phyloP scores from a whole-genome alignment of 2,329 filamentous ascomycete species.

The Fusarium begoniae region DNA sequence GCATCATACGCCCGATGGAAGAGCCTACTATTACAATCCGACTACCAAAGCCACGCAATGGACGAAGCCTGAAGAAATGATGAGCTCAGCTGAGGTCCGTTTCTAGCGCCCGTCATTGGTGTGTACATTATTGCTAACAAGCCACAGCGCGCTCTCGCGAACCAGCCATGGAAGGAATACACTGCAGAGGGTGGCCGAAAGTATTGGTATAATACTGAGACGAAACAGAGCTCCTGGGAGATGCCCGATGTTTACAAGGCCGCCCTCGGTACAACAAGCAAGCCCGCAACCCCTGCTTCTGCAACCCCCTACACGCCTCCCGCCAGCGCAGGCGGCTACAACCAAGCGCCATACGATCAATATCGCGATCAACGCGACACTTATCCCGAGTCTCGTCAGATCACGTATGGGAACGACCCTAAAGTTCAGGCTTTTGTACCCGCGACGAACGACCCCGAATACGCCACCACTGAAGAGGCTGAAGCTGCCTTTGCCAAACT shows the following conservation, averaged over 20 bases:
- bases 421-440: constrained; percentile 68
- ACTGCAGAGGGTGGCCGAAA: constrained; percentile 85
- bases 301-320: constrained; percentile 55
- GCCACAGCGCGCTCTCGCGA: constrained; percentile 73
- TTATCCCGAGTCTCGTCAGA: constrained; percentile 65
- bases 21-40: constrained; percentile 90
- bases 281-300: constrained; percentile 54
- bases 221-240: constrained; percentile 92
- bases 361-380: constrained; percentile 51
- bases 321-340: constrained; percentile 40
- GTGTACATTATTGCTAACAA: constrained; percentile 16
- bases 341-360: constrained; percentile 49
- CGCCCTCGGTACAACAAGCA: constrained; percentile 69
- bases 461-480: constrained; percentile 83
- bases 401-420: constrained; percentile 65
- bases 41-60: constrained; percentile 90
- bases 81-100: constrained; percentile 81
- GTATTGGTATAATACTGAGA: constrained; percentile 96
- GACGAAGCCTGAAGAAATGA: constrained; percentile 91
- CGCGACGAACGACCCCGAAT: constrained; percentile 78
- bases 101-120: background rate
- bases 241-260: constrained; percentile 86
- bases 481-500: constrained; percentile 94
- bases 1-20: constrained; percentile 81
- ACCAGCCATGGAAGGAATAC: constrained; percentile 93